Base-by-base conservation (phyloP, 31 red algal genomes). In the Asparagopsis taxiformis region DNA sequence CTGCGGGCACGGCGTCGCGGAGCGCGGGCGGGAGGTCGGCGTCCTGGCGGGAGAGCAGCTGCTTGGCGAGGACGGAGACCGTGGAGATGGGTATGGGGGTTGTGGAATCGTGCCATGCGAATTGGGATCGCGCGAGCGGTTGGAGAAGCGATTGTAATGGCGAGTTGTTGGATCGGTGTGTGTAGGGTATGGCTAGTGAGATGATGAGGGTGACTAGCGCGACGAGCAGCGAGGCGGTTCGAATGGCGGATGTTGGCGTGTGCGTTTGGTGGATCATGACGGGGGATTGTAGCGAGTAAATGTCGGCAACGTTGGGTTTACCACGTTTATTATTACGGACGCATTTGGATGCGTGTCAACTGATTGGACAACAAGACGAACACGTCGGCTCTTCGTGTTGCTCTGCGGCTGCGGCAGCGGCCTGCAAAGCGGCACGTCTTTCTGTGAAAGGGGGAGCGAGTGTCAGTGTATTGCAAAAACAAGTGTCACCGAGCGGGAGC, bases 21-120 rank as follows among this genome's bases (percentile, higher is more conserved):
- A 75, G 74, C 26, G 48, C 31, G 10, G 71, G 64, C 3, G 70
- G 82, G 21, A 75, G 55, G 32, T 56, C 19, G 5, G 19, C 34
- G 30, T 25, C 22, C 10, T 70, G 54, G 29, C 70, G 70, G 36
- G 82, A 68, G 20, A 87, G 71, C 24, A 87, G 69, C 26, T 55
- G 37, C 59, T 87, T 87, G 69, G 70, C 64, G 43, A 75, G 30
- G 48, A 77, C 63, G 62, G 82, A 72, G n/a, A 70, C 69, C 28
- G 69, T 35, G 59, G 82, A 87, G 41, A 87, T 87, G 34, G 82
- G 82, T n/a, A 87, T 68, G 33, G 71, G 71, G 22, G 82, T 87
- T 16, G 82, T 85, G 69, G 80, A 85, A 30, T 52, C 49, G 43
- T 48, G 68, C 80, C 80, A 85, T 5, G 70, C 72, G 56, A 85